Conservation (phyloP, 768 basidiomycete genomes). For the Psilocybe azurescens region DNA sequence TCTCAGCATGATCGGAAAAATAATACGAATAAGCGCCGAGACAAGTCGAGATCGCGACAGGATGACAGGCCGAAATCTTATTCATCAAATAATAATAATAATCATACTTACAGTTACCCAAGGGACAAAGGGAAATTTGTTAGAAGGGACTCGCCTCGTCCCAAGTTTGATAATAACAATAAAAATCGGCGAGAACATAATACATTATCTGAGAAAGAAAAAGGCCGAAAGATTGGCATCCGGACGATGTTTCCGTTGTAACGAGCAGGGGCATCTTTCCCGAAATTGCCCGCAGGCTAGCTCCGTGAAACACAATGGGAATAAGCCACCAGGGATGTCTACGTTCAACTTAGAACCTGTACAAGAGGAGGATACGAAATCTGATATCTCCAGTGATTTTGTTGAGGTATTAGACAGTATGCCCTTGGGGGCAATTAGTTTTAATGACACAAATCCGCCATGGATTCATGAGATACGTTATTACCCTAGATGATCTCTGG, state of each 20-base stretch:
- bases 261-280: no score
- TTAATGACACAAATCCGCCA: background rate
- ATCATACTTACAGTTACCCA: no score
- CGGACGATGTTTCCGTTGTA: constrained; percentile 28
- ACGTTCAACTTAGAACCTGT: constrained; percentile 21
- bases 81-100: no score
- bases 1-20: background rate
- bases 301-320: constrained; percentile 7
- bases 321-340: constrained; percentile 30
- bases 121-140: no score
- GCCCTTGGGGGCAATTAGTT: no score
- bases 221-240: constrained; percentile 19
- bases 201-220: constrained; percentile 19
- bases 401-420: constrained; percentile 20
- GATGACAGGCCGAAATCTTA: no score
- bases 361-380: no score
- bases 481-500: no score
- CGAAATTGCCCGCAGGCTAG: constrained; percentile 27
- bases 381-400: background rate
- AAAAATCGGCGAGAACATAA: no score
- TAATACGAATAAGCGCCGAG: no score
- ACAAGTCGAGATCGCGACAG: background rate
- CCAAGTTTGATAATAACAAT: no score
- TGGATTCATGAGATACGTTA: background rate
- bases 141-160: no score